Base-by-base conservation (phyloP, 2,329 filamentous ascomycete genomes). In the Coleophoma eucalyptorum region DNA sequence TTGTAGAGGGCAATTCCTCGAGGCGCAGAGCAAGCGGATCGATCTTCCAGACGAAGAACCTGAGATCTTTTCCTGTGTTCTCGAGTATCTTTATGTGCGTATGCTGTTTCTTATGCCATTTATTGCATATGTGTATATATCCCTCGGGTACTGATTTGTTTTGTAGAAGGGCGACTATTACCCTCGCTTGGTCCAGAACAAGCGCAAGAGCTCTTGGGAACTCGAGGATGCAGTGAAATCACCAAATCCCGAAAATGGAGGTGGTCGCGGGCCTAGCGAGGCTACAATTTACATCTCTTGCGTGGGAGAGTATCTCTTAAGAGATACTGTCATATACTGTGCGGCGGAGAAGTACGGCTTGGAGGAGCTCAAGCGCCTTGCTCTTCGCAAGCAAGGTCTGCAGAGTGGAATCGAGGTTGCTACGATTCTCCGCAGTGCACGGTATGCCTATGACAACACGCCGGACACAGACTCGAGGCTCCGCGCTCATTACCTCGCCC, bases 361-460 rank as follows among this genome's bases (percentile, higher is more conserved):
- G 71, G 90, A 94, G 66, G 90, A 94, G 71, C 84, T 97, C 74
- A 95, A 96, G 81, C 82, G 83, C 65, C 83, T 97, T 72, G 85
- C 91, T 70, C 81, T 97, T 70, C 87, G 89, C 72, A 97, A 97
- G 81, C 92, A 97, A 72, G 92, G 92, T 58, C 79, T 97, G 72
- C 64, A 95, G 76, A 86, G 84, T 65, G 92, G 91, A 67, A 94
- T 97, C 70, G 89, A 96, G 66, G 89, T 95, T 69, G 89, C 84
- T 66, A 92, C 90, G 60, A 95, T 97, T 72, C 81, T 97, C 71
- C 86, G 90, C 67, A 93, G 88, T 66, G 92, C 92, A 63, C 90
- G 93, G 72, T 97, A 94, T 78, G 91, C 92, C 68, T 97, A 97
- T 75, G 89, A 89, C 68, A 86, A 96, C 78, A 97, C 93, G 65